Evolutionary conservation across 257 asterid species (phyloP).

Genomic region (Nicotiana undulata): DNA sequence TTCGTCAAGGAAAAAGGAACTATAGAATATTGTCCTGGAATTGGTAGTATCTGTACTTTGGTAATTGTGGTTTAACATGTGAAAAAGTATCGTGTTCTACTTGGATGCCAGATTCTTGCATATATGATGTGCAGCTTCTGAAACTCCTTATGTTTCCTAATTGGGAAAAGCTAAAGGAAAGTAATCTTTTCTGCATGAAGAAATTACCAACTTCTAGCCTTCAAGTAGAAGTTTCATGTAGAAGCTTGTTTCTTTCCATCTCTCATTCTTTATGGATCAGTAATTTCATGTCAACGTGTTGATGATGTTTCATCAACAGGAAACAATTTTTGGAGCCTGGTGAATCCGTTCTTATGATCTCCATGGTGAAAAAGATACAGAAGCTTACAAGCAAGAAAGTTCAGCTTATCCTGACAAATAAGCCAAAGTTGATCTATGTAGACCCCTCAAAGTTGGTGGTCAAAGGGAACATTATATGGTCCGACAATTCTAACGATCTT

Average conservation of each 20-base stretch:
- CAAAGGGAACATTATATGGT: constrained; percentile 85
- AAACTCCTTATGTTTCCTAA: neutral
- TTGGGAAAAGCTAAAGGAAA: neutral
- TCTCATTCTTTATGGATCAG: neutral
- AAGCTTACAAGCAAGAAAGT: constrained; percentile 91
- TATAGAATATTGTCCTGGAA: neutral
- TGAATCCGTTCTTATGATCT: constrained; percentile 94
- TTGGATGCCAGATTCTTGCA: neutral
- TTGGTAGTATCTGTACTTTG: neutral
- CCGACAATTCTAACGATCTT: constrained; percentile 80
- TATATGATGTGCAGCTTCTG: neutral
- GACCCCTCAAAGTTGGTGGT: constrained; percentile 81
- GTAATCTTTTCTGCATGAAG: neutral
- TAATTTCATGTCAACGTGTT: neutral
- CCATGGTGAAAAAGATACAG: constrained; percentile 86
- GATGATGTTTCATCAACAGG: constrained; percentile 53
- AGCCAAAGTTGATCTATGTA: constrained; percentile 79
- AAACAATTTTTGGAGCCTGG: constrained; percentile 96
- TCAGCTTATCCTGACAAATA: constrained; percentile 92
- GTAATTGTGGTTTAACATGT: neutral
- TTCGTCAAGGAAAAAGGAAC: neutral
- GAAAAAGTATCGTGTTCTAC: neutral
- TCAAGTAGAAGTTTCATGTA: neutral
- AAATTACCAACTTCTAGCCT: neutral
- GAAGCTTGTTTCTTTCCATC: neutral